Conservation (phyloP, 2,329 filamentous ascomycete species). For the Aspergillus candidus region DNA sequence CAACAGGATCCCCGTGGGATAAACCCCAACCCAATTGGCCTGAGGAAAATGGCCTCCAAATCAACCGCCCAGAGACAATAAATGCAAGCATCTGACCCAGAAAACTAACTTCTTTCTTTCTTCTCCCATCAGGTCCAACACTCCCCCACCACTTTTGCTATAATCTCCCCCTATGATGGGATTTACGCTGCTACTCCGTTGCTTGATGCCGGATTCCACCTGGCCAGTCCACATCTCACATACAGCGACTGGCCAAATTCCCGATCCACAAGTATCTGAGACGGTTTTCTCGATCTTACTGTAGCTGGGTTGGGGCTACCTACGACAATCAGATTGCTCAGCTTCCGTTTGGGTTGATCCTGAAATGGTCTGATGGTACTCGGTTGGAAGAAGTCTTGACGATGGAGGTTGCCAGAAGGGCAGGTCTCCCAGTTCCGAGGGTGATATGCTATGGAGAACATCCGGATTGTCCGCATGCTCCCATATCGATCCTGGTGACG, state of each 20-base stretch:
- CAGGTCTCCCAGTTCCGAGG: slow-evolving; percentile 27
- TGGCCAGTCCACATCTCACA: slow-evolving; percentile 11
- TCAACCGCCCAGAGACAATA: too few species aligned
- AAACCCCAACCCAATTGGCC: too few species aligned
- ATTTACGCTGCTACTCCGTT: slow-evolving; percentile 5
- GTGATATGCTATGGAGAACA: slow-evolving; percentile 32
- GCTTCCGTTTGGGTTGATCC: slow-evolving; percentile 33
- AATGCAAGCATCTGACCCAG: too few species aligned
- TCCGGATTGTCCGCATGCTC: slow-evolving; percentile 24
- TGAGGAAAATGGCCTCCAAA: too few species aligned
- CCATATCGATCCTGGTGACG: slow-evolving; percentile 36
- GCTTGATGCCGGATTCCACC: slow-evolving; percentile 16
- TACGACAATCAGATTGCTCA: slow-evolving; percentile 30
- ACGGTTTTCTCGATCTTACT: slow-evolving; percentile 26
- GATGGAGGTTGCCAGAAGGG: slow-evolving; percentile 26
- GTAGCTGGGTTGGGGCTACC: slow-evolving; percentile 21
- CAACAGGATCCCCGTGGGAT: too few species aligned
- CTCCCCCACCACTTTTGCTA: background rate
- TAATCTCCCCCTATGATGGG: background rate
- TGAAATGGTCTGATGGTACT: slow-evolving; percentile 36
- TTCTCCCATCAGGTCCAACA: too few species aligned
- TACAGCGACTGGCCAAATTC: slow-evolving; percentile 13
- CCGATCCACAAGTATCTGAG: slow-evolving; percentile 22
- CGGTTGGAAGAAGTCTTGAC: slow-evolving; percentile 30
- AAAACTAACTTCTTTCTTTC: too few species aligned